A percentile compares a stretch with the other conserved stretches of the same genome.
Conservation (phyloP, 176 grass and related monocot genomes). For the Lolium multiflorum region DNA sequence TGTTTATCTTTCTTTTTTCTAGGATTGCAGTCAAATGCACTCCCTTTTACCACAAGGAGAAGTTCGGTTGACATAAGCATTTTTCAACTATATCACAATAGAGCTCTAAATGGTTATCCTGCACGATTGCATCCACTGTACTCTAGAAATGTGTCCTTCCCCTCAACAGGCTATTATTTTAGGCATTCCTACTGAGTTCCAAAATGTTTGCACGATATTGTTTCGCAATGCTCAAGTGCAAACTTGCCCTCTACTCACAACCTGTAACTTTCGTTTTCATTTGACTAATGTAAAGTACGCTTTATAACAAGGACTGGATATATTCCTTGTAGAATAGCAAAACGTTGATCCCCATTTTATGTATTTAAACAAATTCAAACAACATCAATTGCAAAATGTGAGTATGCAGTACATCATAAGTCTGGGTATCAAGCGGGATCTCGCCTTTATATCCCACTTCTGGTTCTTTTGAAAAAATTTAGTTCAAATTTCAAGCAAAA, state of each 20-base stretch:
- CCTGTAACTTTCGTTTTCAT: not conserved
- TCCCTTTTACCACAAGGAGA: not conserved
- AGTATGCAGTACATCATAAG: not conserved
- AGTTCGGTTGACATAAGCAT: too few species aligned
- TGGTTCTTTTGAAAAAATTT: too few species aligned
- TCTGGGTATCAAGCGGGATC: too few species aligned
- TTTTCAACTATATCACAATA: not conserved
- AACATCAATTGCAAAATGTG: not conserved
- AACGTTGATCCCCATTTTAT: not conserved
- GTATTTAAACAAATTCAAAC: not conserved
- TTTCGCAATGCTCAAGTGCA: not conserved
- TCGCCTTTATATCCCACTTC: too few species aligned
- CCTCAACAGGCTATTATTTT: not conserved
- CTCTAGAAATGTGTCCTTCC: not conserved
- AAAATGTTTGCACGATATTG: not conserved
- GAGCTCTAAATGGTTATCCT: not conserved
- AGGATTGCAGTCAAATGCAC: not conserved
- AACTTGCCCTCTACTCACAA: not conserved
- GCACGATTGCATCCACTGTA: not conserved
- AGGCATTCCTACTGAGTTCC: not conserved
- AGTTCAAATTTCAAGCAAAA: too few species aligned
- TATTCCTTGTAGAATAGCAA: not conserved
- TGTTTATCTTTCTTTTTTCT: not conserved
- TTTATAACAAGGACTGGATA: slow-evolving; percentile 5
- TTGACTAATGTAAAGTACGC: not conserved